phyloP scores from a whole-genome alignment of 768 basidiomycete genomes.

The Hericium alpestre region DNA sequence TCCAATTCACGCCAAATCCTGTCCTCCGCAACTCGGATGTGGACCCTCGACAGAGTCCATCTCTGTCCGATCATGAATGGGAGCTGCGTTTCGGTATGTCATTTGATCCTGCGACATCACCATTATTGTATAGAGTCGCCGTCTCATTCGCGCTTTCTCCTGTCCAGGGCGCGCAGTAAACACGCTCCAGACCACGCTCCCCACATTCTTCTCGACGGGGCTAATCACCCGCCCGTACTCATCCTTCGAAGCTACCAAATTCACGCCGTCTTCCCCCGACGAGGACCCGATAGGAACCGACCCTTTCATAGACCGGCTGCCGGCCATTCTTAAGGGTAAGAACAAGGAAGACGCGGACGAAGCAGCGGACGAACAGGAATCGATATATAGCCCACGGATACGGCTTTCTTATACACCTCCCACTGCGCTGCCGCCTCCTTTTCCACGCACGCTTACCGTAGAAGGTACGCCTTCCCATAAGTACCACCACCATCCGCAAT shows the following conservation, averaged over 20 bases:
- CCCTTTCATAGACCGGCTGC: neutral
- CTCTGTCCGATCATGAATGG: conserved; percentile 64
- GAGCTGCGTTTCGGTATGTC: conserved; percentile 59
- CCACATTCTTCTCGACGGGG: conserved; percentile 59
- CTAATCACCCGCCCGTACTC: conserved; percentile 41
- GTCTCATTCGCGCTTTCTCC: no score
- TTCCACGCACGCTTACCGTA: conserved; percentile 56
- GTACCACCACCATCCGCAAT: neutral
- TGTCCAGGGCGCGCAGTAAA: conserved; percentile 57
- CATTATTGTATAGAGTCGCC: neutral
- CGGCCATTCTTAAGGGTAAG: neutral
- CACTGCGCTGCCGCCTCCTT: conserved; percentile 50
- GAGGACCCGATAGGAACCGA: conserved; percentile 14
- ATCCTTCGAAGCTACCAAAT: conserved; percentile 18
- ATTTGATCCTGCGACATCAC: neutral
- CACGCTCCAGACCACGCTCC: conserved; percentile 57
- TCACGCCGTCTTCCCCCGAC: conserved; percentile 9
- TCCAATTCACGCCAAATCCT: no score
- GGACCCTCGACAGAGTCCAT: neutral
- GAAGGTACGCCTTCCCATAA: conserved; percentile 42
- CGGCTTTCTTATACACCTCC: conserved; percentile 63
- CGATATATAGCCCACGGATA: conserved; percentile 55
- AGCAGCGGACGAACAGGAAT: conserved; percentile 27
- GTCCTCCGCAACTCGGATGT: no score
- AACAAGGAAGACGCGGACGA: conserved; percentile 13